These are phyloP conservation scores for Hymenoscyphus occultus DNA, from an alignment of 2,329 filamentous ascomycete species.

Conservation along the genomic window DNA sequence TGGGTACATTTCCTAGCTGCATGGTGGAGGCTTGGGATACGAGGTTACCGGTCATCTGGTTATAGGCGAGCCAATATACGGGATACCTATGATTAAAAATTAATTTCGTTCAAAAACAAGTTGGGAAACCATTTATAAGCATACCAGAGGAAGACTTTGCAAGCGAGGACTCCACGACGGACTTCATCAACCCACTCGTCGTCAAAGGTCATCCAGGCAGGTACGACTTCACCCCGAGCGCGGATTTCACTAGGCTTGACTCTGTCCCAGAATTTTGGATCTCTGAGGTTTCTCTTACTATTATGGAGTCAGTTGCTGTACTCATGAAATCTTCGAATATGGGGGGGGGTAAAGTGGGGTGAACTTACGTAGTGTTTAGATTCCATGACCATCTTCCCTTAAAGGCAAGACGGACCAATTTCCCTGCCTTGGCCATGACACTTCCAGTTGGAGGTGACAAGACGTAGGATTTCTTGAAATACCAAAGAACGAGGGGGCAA, in stretches of 20 bases:
- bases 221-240: conserved; percentile 55
- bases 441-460: conserved; percentile 61
- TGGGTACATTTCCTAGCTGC: conserved; percentile 52
- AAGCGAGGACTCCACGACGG: conserved; percentile 54
- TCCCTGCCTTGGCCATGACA: conserved; percentile 57
- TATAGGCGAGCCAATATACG: conserved; percentile 48
- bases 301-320: conserved; percentile 1
- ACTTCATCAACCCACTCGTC: conserved; percentile 74
- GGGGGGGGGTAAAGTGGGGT: background rate
- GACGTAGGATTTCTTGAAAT: conserved; percentile 55
- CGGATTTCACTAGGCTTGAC: conserved; percentile 54
- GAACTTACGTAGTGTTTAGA: conserved; percentile 49
- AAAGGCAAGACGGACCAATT: conserved; percentile 52
- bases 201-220: conserved; percentile 75
- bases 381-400: conserved; percentile 56
- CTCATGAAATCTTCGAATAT: no score
- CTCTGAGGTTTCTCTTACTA: conserved; percentile 50
- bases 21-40: conserved; percentile 57
- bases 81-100: conserved; percentile 41
- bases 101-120: no score
- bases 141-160: conserved; percentile 66
- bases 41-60: conserved; percentile 66
- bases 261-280: conserved; percentile 55
- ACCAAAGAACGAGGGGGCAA: conserved; percentile 55
- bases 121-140: no score